These are phyloP conservation scores for Acanthamoeba castellanii DNA, from an alignment of 208 protist genomes.

Conservation along the genomic window DNA sequence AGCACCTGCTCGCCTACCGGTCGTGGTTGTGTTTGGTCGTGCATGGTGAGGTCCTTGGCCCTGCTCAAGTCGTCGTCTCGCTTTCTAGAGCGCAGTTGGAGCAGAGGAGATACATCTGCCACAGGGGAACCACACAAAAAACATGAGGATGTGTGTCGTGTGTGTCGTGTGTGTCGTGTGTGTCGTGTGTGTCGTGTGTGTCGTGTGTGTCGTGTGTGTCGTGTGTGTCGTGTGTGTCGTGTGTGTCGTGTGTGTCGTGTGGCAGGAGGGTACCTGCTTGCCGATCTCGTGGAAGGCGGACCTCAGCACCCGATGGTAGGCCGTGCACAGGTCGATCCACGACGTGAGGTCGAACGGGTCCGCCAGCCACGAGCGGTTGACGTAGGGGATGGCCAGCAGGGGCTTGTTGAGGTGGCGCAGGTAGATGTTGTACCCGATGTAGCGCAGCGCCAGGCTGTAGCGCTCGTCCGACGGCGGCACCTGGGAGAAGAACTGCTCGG, in stretches of 20 bases:
- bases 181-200: too few relatives aligned
- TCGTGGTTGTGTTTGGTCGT: too few relatives aligned
- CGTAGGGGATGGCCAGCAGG: slow-evolving; percentile 47
- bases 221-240: too few relatives aligned
- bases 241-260: neutral
- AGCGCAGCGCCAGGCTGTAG: slow-evolving; percentile 57
- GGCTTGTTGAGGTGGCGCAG: slow-evolving; percentile 64
- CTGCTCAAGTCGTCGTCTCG: neutral
- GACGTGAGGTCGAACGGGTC: slow-evolving; percentile 43
- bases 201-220: too few relatives aligned
- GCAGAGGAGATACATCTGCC: slow-evolving; percentile 11
- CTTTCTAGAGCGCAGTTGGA: neutral
- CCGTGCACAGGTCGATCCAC: slow-evolving; percentile 42
- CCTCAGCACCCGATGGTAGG: slow-evolving; percentile 22
- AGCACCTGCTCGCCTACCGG: too few relatives aligned
- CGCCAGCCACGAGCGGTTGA: slow-evolving; percentile 51
- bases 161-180: too few relatives aligned
- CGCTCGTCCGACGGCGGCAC: slow-evolving; percentile 51
- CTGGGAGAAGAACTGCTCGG: slow-evolving; percentile 69
- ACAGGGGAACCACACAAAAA: neutral
- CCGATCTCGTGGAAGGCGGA: slow-evolving; percentile 22
- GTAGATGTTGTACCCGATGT: slow-evolving; percentile 59
- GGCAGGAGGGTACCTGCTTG: neutral
- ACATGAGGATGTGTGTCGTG: neutral
- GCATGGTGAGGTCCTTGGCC: too few relatives aligned